These are phyloP conservation scores for Diaporthe sp. DNA, from an alignment of 2,329 filamentous ascomycete genomes.

Conservation along the genomic window DNA sequence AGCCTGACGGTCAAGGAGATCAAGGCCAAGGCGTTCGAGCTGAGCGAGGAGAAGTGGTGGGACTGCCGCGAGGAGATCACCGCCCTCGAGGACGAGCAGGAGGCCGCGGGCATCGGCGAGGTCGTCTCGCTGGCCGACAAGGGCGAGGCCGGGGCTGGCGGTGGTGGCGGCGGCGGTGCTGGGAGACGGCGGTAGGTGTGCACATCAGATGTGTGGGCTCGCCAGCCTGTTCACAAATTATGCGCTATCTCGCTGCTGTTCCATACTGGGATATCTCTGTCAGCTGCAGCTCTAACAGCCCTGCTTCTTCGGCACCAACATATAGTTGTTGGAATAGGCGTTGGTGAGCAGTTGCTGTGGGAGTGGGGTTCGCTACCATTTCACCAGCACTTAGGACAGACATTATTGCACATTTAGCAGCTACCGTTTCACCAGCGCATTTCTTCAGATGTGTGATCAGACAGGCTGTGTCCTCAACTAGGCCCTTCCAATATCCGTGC, in stretches of 20 bases:
- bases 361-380: not conserved
- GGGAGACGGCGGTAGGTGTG: slow-evolving; percentile 43
- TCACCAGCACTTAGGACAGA: not conserved
- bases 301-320: not conserved
- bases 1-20: slow-evolving; percentile 88
- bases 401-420: not conserved
- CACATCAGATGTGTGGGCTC: not conserved
- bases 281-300: not conserved
- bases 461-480: not conserved
- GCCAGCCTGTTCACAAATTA: not conserved
- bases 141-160: slow-evolving; percentile 68
- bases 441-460: not conserved
- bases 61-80: slow-evolving; percentile 95
- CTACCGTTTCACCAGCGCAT: not conserved
- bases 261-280: not conserved
- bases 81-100: slow-evolving; percentile 93
- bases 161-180: slow-evolving; percentile 50
- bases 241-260: too few species aligned
- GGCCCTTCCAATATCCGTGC: not conserved
- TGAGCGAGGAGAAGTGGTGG: slow-evolving; percentile 99
- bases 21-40: slow-evolving; percentile 89
- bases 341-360: not conserved
- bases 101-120: slow-evolving; percentile 94
- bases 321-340: not conserved
- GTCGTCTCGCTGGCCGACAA: slow-evolving; percentile 89